Conservation (phyloP, 208 protist genomes). For the Trypanosoma melophagium region DNA sequence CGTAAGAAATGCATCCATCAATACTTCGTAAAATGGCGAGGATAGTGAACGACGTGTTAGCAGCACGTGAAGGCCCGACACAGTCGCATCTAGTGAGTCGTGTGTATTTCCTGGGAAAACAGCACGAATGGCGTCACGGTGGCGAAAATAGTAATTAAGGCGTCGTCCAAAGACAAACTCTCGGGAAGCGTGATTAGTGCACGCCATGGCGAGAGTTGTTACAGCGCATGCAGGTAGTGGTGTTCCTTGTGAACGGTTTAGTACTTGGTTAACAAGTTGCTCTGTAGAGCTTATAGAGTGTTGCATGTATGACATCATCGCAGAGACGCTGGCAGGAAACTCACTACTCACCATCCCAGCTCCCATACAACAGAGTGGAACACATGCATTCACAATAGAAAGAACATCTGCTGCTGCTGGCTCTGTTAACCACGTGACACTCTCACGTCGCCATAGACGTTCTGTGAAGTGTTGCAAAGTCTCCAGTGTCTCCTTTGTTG, state of each 20-base stretch:
- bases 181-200: slow-evolving; percentile 53
- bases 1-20: slow-evolving; percentile 87
- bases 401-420: slow-evolving; percentile 45
- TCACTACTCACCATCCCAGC: slow-evolving; percentile 83
- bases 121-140: slow-evolving; percentile 58
- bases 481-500: slow-evolving; percentile 17
- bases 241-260: slow-evolving; percentile 29
- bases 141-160: slow-evolving; percentile 76
- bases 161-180: slow-evolving; percentile 82
- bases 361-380: slow-evolving; percentile 75
- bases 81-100: slow-evolving; percentile 33
- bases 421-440: slow-evolving; percentile 45
- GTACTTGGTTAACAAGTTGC: slow-evolving; percentile 31
- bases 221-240: slow-evolving; percentile 52
- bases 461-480: slow-evolving; percentile 20
- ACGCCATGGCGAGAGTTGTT: slow-evolving; percentile 55
- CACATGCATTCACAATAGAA: slow-evolving; percentile 66
- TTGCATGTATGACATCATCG: slow-evolving; percentile 72
- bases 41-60: slow-evolving; percentile 31
- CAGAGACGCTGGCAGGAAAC: slow-evolving; percentile 58
- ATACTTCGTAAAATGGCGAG: slow-evolving; percentile 77
- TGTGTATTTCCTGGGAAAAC: slow-evolving; percentile 47
- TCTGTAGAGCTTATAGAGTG: slow-evolving; percentile 60
- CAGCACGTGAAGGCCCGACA: slow-evolving; percentile 65
- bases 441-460: slow-evolving; percentile 61